Conservation (phyloP, 2,329 filamentous ascomycete species). For the Bipolaris cookei region DNA sequence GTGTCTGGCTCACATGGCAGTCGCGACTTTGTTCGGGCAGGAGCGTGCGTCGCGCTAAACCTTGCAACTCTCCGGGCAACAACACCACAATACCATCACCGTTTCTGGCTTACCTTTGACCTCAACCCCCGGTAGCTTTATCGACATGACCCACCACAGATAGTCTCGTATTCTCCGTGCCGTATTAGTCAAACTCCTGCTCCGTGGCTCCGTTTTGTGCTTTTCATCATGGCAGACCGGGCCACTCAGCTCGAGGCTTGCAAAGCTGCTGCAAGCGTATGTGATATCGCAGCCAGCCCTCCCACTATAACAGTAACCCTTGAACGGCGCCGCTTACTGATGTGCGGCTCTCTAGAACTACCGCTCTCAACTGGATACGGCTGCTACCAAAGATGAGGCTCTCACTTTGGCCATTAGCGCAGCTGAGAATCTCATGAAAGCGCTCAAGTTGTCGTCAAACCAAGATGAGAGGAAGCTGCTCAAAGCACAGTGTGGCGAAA, state of each 20-base stretch:
- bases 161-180: conserved; percentile 3
- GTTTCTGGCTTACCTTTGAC: not conserved
- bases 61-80: conserved; percentile 15
- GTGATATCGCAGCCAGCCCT: conserved; percentile 31
- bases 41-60: conserved; percentile 30
- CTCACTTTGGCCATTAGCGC: conserved; percentile 77
- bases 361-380: conserved; percentile 55
- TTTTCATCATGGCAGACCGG: conserved; percentile 38
- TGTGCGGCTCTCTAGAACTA: conserved; percentile 27
- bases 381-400: conserved; percentile 66
- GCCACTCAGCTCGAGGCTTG: conserved; percentile 32
- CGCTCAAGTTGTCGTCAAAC: conserved; percentile 66
- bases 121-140: conserved; percentile 4
- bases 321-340: conserved; percentile 23
- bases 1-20: conserved; percentile 1
- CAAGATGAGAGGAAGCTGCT: conserved; percentile 71
- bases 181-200: not conserved
- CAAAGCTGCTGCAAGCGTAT: conserved; percentile 45
- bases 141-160: conserved; percentile 8
- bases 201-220: not conserved
- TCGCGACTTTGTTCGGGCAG: conserved; percentile 12
- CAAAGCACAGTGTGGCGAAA: conserved; percentile 69
- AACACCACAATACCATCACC: conserved; percentile 17
- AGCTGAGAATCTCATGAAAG: conserved; percentile 82
- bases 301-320: not conserved